Percentiles rank a stretch among this genome's conserved stretches.
Conservation (phyloP, 2,329 filamentous ascomycete species). For the Blastomyces emzantsi region DNA sequence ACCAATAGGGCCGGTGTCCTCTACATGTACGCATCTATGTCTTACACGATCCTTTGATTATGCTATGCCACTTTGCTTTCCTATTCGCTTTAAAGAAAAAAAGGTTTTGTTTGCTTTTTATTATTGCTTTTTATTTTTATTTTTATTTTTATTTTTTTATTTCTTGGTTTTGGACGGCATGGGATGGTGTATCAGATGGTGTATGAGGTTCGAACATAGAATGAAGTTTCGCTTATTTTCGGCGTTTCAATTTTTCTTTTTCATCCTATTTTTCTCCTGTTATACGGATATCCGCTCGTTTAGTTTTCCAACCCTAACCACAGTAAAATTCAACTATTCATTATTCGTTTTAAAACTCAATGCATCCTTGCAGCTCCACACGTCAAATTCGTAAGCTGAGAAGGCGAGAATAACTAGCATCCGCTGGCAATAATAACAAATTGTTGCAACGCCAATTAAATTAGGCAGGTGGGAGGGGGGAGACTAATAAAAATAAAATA, state of each 20-base stretch:
- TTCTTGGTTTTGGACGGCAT: background rate
- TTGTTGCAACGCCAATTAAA: background rate
- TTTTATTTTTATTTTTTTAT: too few species aligned
- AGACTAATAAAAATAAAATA: too few species aligned
- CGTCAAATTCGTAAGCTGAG: too few species aligned
- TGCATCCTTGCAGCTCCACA: background rate
- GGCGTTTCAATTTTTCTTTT: background rate
- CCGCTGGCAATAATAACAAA: background rate
- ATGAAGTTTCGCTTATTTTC: background rate
- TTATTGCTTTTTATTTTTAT: too few species aligned
- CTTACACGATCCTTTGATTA: background rate
- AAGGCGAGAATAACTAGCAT: background rate
- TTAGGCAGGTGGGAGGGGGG: background rate
- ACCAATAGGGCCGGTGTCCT: background rate
- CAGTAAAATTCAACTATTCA: background rate
- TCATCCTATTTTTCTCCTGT: too few species aligned
- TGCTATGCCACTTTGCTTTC: background rate
- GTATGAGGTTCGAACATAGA: slow-evolving; percentile 5
- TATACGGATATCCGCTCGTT: background rate
- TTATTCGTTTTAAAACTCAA: background rate
- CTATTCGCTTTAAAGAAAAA: background rate
- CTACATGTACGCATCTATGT: background rate
- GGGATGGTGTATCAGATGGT: background rate
- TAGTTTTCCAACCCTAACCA: background rate
- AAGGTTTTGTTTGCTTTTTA: background rate